Conservation (phyloP, 2,329 filamentous ascomycete species). For the Fusarium sp. region DNA sequence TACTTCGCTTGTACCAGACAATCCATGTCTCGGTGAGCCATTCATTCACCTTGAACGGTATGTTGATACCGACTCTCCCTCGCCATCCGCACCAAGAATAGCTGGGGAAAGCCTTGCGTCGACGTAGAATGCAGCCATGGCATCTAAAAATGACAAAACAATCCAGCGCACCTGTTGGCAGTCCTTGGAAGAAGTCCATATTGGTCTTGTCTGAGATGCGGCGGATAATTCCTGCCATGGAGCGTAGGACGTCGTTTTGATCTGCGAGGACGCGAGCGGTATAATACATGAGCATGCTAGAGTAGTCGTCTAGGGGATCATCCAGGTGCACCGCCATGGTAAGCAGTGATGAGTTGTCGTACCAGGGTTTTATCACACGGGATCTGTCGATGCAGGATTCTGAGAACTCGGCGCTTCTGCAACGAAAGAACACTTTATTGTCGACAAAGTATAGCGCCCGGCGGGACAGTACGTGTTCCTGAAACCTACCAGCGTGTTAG, state of each 20-base stretch:
- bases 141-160: neutral
- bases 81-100: conserved; percentile 29
- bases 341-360: neutral
- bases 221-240: conserved; percentile 9
- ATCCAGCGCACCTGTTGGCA: conserved; percentile 6
- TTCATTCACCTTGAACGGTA: neutral
- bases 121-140: neutral
- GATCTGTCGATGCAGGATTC: conserved; percentile 4
- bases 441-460: conserved; percentile 14
- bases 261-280: neutral
- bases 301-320: neutral
- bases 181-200: conserved; percentile 3
- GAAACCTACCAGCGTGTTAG: neutral
- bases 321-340: neutral
- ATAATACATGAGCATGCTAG: conserved; percentile 10
- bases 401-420: neutral
- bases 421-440: conserved; percentile 18
- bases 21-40: conserved; percentile 25
- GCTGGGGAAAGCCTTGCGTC: conserved; percentile 17
- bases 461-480: conserved; percentile 16
- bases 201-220: neutral
- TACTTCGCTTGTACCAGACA: conserved; percentile 22
- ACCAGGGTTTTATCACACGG: neutral
- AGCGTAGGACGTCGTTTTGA: conserved; percentile 4
- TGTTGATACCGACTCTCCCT: neutral